Evolutionary conservation across 768 basidiomycete genomes (phyloP).

Genomic region (Clathrus columnatus): DNA sequence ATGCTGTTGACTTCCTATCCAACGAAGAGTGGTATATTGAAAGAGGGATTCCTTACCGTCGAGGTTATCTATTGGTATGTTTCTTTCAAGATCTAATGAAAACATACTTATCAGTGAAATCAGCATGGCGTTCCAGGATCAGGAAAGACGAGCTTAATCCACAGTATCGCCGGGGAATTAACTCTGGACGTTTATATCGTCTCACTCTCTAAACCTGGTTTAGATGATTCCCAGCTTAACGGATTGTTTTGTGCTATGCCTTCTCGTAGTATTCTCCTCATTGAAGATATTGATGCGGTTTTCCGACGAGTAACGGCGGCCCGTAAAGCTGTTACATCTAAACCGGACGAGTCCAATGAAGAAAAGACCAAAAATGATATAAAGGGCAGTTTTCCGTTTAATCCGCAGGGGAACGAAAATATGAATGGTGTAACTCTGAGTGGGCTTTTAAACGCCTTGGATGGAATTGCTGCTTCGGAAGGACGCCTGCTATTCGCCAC

Average conservation of each 20-base stretch:
- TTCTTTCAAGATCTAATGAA: too few relatives aligned
- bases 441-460: constrained; percentile 70
- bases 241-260: constrained; percentile 56
- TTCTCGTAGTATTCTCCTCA: constrained; percentile 61
- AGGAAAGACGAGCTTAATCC: constrained; percentile 74
- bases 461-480: constrained; percentile 72
- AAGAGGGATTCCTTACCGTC: constrained; percentile 66
- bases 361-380: neutral
- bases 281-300: constrained; percentile 82
- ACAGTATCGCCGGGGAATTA: constrained; percentile 70
- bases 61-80: constrained; percentile 61
- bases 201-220: constrained; percentile 50
- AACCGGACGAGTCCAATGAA: neutral
- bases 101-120: too few relatives aligned
- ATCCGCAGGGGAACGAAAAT: neutral
- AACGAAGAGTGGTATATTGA: constrained; percentile 67
- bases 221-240: constrained; percentile 55
- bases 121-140: constrained; percentile 68
- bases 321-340: constrained; percentile 19
- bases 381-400: too few relatives aligned
- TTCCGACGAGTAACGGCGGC: constrained; percentile 38
- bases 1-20: constrained; percentile 60
- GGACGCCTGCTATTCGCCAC: constrained; percentile 77
- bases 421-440: constrained; percentile 47
- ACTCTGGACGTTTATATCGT: constrained; percentile 66